Evolutionary conservation across 2,329 filamentous ascomycete species (phyloP).

Genomic region (Thielaviopsis populi): DNA sequence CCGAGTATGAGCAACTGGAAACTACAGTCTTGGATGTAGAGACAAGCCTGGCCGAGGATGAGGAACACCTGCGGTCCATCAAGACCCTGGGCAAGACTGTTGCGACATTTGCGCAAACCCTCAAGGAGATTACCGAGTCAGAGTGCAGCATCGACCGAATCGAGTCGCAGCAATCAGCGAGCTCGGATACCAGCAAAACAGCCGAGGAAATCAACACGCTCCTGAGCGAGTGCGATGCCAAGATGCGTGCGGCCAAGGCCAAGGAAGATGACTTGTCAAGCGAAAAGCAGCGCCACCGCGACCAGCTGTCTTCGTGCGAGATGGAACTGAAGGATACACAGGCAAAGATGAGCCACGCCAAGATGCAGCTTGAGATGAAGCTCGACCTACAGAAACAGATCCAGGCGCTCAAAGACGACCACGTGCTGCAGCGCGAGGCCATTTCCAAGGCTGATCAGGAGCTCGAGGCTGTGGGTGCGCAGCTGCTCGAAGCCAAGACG

Average conservation of each 20-base stretch:
- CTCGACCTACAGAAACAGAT: constrained; percentile 54
- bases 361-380: constrained; percentile 70
- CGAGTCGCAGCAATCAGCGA: constrained; percentile 55
- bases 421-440: constrained; percentile 49
- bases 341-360: constrained; percentile 54
- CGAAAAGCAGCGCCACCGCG: constrained; percentile 58
- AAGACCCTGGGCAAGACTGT: constrained; percentile 66
- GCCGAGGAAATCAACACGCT: constrained; percentile 74
- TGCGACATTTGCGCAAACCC: constrained; percentile 55
- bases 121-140: constrained; percentile 55
- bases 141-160: constrained; percentile 62
- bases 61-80: constrained; percentile 53
- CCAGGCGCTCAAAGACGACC: constrained; percentile 55
- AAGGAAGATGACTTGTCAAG: constrained; percentile 48
- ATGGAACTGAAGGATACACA: constrained; percentile 61
- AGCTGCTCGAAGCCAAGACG: constrained; percentile 59
- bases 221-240: constrained; percentile 50
- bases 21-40: constrained; percentile 54
- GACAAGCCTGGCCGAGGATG: constrained; percentile 45
- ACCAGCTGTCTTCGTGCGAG: constrained; percentile 55
- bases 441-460: constrained; percentile 58
- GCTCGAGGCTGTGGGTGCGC: constrained; percentile 57
- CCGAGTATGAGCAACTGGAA: constrained; percentile 45
- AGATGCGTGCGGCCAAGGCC: constrained; percentile 48
- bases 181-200: constrained; percentile 27